phyloP scores from a whole-genome alignment of 2,329 filamentous ascomycete genomes.

The Colletotrichum sojae region DNA sequence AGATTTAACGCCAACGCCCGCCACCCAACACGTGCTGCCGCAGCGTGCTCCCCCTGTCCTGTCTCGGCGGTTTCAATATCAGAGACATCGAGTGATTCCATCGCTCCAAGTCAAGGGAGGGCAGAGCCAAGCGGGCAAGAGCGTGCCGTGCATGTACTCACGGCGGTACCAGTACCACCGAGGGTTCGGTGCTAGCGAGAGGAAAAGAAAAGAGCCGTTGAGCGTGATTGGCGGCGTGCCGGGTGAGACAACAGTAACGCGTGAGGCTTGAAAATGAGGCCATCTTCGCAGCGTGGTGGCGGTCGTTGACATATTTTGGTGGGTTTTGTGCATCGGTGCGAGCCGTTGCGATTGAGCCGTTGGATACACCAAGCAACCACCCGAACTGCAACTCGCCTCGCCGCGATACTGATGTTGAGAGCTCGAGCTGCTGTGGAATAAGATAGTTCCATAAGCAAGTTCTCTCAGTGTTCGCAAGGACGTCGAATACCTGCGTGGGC shows the following conservation, averaged over 20 bases:
- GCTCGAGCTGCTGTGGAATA: too few relatives aligned
- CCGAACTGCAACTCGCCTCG: too few relatives aligned
- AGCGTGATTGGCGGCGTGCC: not conserved
- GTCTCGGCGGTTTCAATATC: not conserved
- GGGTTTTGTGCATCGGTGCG: not conserved
- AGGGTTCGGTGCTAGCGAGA: not conserved
- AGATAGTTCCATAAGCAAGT: too few relatives aligned
- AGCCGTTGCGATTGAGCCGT: not conserved
- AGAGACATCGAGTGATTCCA: not conserved
- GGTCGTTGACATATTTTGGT: not conserved
- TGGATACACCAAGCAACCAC: not conserved
- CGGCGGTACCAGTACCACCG: not conserved
- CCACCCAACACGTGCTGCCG: conserved; percentile 21
- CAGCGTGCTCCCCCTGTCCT: conserved; percentile 14
- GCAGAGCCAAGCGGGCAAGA: not conserved
- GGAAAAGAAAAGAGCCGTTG: not conserved
- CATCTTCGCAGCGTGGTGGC: not conserved
- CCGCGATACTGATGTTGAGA: too few relatives aligned
- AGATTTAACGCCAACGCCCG: conserved; percentile 9
- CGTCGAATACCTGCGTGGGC: not conserved
- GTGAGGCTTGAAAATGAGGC: not conserved
- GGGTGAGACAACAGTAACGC: not conserved
- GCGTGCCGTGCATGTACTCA: not conserved
- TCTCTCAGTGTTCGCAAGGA: not conserved
- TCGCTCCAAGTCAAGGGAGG: not conserved